Base-by-base conservation (phyloP, 1,284 basidiomycete species). In the Trametes pubescens region DNA sequence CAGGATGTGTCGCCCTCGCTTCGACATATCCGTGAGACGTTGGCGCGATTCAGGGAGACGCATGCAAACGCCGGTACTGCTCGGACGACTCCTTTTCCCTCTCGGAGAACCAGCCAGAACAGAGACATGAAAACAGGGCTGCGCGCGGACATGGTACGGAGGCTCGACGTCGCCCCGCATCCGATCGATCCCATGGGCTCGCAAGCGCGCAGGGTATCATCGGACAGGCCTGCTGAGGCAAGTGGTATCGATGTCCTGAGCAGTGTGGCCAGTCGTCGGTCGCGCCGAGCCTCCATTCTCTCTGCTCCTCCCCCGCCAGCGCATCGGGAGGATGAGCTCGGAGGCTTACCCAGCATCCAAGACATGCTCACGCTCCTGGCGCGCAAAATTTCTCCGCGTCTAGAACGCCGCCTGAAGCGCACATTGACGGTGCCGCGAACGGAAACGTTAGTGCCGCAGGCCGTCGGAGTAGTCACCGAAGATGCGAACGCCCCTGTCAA, bases 321-420 rank as follows among this genome's bases (percentile, higher is more conserved):
- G 2, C 49, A 2, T 10, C 35, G 29, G 2, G 64, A 69, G 11
- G 70, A 65, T 32, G 65, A 68, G 34, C 94, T 93, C 68, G 96
- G 95, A 37, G 95, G 95, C 0, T 98, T 97, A 76, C 95, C 95
- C 0, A 93, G 91, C 72, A 94, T 94, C 0, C 79, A 88, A 65
- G 79, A 85, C 58, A 75, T 96, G 22, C 64, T 88, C 3, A 79
- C 78, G 2, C 75, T 74, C 6, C 68, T 87, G 0, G 75, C 91
- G 32, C 72, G 79, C 16, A 78, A 76, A 46, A 71, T 90, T 53
- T 89, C 92, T 61, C 94, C 93, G 0, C 71, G 80, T 1, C 61
- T 88, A 14, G 77, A 84, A 35, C 79, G 79, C 21, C 83, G 79
- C 51, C 74, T 94, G 37, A 81, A 80, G 21, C 81, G 84, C 57